phyloP scores from a whole-genome alignment of 1,139 yeast species.

The Protomyces gravidus region DNA sequence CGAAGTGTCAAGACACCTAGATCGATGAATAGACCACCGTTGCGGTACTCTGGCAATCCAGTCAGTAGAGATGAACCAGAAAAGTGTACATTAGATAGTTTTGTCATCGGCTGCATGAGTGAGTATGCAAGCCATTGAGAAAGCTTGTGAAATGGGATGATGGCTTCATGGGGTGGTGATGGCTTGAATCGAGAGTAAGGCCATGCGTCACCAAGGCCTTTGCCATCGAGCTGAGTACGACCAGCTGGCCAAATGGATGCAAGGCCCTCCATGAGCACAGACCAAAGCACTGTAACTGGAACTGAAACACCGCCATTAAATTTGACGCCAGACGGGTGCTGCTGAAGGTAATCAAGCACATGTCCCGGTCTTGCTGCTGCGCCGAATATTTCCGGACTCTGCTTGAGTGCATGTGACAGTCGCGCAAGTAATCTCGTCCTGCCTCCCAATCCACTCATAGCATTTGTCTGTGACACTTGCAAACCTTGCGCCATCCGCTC shows the following conservation, averaged over 20 bases:
- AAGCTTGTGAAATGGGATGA: conserved; percentile 58
- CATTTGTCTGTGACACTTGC: conserved; percentile 48
- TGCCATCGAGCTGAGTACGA: conserved; percentile 49
- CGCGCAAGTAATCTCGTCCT: conserved; percentile 47
- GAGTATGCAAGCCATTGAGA: conserved; percentile 64
- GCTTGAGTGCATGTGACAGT: conserved; percentile 47
- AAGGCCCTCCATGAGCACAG: conserved; percentile 50
- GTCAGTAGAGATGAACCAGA: conserved; percentile 48
- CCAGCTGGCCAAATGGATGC: conserved; percentile 54
- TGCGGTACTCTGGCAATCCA: conserved; percentile 61
- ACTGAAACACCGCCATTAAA: conserved; percentile 12
- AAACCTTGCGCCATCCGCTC: conserved; percentile 41
- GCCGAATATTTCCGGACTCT: conserved; percentile 46
- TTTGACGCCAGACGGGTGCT: conserved; percentile 32
- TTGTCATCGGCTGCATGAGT: conserved; percentile 49
- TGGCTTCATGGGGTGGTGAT: conserved; percentile 39
- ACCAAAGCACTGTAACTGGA: conserved; percentile 49
- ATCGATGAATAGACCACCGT: conserved; percentile 58
- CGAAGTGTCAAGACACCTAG: conserved; percentile 50
- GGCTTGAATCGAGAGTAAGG: conserved; percentile 42
- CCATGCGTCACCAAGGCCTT: conserved; percentile 60
- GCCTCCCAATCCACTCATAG: conserved; percentile 53
- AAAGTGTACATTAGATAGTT: conserved; percentile 46
- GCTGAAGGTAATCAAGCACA: conserved; percentile 46
- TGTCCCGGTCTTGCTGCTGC: conserved; percentile 53